phyloP scores from a whole-genome alignment of 495 filamentous ascomycete genomes.

The Tuber melanosporum region DNA sequence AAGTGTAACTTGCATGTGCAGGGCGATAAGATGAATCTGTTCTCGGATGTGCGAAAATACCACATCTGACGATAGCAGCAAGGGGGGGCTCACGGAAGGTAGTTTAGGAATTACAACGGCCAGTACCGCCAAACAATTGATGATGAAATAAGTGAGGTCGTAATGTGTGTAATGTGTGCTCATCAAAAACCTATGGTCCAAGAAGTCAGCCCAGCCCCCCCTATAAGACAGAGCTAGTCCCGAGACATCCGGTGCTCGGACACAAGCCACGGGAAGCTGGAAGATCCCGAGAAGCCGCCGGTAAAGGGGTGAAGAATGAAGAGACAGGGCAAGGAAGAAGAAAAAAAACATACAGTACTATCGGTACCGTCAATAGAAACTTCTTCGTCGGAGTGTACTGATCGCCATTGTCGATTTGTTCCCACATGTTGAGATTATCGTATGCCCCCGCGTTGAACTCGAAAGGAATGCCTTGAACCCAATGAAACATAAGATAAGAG shows the following conservation, averaged over 20 bases:
- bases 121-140: slow-evolving; percentile 88
- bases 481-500: slow-evolving; percentile 99
- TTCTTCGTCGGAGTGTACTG: slow-evolving; percentile 99
- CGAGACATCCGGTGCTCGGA: neutral
- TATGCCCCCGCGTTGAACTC: slow-evolving; percentile 99
- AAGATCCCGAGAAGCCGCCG: neutral
- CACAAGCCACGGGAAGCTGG: neutral
- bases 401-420: slow-evolving; percentile 98
- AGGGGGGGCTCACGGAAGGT: slow-evolving; percentile 64
- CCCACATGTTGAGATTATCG: slow-evolving; percentile 99
- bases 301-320: neutral
- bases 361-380: slow-evolving; percentile 88
- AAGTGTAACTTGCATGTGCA: slow-evolving; percentile 5
- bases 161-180: slow-evolving; percentile 99
- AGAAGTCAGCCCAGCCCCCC: neutral
- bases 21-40: neutral
- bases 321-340: neutral
- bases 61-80: neutral
- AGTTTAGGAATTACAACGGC: slow-evolving; percentile 92
- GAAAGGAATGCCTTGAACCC: slow-evolving; percentile 94
- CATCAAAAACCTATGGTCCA: slow-evolving; percentile 58
- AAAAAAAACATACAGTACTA: slow-evolving; percentile 53
- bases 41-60: neutral
- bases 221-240: neutral
- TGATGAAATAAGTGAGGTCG: slow-evolving; percentile 88